phyloP scores from a whole-genome alignment of 2,329 filamentous ascomycete species.

The Botryotinia calthae region DNA sequence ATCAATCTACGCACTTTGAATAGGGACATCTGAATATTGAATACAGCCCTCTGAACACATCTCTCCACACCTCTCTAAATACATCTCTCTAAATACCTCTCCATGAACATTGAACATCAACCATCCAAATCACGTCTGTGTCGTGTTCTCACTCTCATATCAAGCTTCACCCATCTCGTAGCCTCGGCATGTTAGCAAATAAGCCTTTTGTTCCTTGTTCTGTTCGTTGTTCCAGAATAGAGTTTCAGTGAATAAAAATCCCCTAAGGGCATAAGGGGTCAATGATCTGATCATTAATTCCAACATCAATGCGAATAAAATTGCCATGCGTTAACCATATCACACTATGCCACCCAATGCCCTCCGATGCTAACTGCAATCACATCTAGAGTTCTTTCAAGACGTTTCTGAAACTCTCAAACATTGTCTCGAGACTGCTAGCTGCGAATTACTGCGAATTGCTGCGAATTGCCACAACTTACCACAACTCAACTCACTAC shows the following conservation, averaged over 20 bases:
- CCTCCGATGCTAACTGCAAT: neutral
- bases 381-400: neutral
- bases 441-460: neutral
- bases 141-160: neutral
- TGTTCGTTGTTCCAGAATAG: constrained; percentile 7
- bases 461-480: neutral
- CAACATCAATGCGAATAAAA: neutral
- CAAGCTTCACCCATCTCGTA: neutral
- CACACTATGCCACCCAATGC: neutral
- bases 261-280: neutral
- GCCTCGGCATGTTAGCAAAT: neutral
- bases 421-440: neutral
- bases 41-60: too few relatives aligned
- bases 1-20: neutral
- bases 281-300: constrained; percentile 11
- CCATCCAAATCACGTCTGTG: neutral
- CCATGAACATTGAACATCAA: neutral
- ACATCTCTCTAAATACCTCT: neutral
- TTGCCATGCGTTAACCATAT: neutral
- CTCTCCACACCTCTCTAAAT: too few relatives aligned
- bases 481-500: fast-evolving
- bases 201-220: neutral
- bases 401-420: constrained; percentile 15
- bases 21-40: too few relatives aligned
- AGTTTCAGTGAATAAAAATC: neutral